phyloP scores from a whole-genome alignment of 768 basidiomycete genomes.

The Paxillus involutus region DNA sequence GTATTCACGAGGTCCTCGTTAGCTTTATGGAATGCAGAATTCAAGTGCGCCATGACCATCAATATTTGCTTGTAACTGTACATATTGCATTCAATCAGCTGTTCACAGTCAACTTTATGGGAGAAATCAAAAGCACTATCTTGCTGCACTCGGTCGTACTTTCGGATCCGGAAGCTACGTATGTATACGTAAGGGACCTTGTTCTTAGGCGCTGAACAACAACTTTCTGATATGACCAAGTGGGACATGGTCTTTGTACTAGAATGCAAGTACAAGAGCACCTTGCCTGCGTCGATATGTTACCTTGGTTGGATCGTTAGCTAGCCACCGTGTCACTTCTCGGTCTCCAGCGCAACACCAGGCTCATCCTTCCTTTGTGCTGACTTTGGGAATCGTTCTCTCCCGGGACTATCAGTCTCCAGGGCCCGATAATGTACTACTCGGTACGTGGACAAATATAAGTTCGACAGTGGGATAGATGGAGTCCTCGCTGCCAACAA shows the following conservation, averaged over 20 bases:
- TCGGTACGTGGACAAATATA: constrained; percentile 22
- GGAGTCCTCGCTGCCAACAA: constrained; percentile 23
- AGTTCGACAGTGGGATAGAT: constrained; percentile 7
- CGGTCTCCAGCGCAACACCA: constrained; percentile 24
- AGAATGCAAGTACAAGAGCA: constrained; percentile 20
- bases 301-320: constrained; percentile 1
- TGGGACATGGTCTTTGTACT: neutral
- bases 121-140: neutral
- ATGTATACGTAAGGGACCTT: neutral
- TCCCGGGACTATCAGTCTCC: constrained; percentile 2
- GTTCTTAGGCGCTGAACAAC: neutral
- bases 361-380: constrained; percentile 19
- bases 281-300: constrained; percentile 19
- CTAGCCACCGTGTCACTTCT: neutral
- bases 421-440: constrained; percentile 3
- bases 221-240: neutral
- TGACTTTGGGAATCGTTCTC: constrained; percentile 18
- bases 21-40: neutral
- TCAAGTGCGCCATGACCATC: constrained; percentile 1
- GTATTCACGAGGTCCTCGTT: neutral
- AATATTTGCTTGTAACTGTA: neutral
- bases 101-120: neutral
- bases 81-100: neutral
- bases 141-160: neutral
- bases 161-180: neutral